Evolutionary conservation across 331 rosid species (phyloP), one percentile per base, ranked within the genome.

Genomic region (Rhamnella rubrinervis): DNA sequence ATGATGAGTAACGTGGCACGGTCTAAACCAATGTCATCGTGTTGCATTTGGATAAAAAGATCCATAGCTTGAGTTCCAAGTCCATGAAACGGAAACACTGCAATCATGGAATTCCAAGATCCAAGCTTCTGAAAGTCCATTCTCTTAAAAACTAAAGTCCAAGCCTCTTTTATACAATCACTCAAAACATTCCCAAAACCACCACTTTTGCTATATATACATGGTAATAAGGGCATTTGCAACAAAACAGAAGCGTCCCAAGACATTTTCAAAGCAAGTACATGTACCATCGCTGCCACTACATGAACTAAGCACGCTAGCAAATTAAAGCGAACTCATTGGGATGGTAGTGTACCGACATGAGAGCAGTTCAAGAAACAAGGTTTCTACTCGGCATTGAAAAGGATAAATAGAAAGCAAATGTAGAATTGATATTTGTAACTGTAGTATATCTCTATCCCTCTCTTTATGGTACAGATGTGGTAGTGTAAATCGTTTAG

Each of bases 31-130:
- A 85, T 67, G 70, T 88, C 93, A 26, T 78, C 75, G 68, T 26
- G 59, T 62, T 78, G 79, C 97, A 90, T 88, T 76, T 85, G 75
- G 1, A 71, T 56, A 68, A 93, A 93, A 56, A 93, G 78, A 44
- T 46, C 2, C 59, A 84, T 52, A 67, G 96, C 98, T 66, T 64
- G 84, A 56, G 65, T 83, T 21, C 78, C 89, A 59, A 83, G 92
- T 47, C 92, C 85, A 23, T 80, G 78, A 62, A 41, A 78, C 79
- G 82, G 96, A 78, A 88, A 84, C 72, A 88, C 96, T 47, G 98
- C 83, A 82, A 93, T 81, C 87, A 90, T 83, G 6, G 98, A 86
- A 73, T 93, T 93, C 98, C 97, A 90, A 46, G 98, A 80, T 71
- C 86, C 56, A 65, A 83, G 80, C 80, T 84, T 90, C 52, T 81